Evolutionary conservation across 768 basidiomycete species (phyloP).

Genomic region (Vararia minispora): DNA sequence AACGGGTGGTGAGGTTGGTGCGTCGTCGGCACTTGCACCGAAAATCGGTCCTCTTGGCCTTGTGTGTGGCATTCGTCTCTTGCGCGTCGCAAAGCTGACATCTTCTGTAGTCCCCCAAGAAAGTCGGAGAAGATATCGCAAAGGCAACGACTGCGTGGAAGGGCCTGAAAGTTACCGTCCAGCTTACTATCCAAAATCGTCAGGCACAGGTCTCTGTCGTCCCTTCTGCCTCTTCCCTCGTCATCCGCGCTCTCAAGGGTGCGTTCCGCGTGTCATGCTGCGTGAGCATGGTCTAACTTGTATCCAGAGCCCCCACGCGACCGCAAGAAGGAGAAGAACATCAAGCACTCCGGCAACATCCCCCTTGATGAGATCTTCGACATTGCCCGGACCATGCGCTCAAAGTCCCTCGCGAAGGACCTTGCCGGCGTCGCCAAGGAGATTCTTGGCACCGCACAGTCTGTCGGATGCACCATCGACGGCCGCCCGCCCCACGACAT

Average conservation of each 20-base stretch:
- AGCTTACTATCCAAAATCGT: slow-evolving; percentile 99
- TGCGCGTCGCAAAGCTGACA: slow-evolving; percentile 10
- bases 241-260: slow-evolving; percentile 98
- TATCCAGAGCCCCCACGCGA: slow-evolving; percentile 89
- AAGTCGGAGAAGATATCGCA: slow-evolving; percentile 99
- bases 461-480: slow-evolving; percentile 92
- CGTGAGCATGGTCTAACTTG: background rate
- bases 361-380: slow-evolving; percentile 88
- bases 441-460: slow-evolving; percentile 96
- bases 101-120: slow-evolving; percentile 82
- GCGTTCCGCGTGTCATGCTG: slow-evolving; percentile 15
- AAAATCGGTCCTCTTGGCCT: slow-evolving; percentile 99
- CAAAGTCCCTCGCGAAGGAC: slow-evolving; percentile 89
- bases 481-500: slow-evolving; percentile 88
- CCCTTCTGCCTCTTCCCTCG: slow-evolving; percentile 92
- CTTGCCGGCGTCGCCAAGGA: slow-evolving; percentile 88
- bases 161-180: slow-evolving; percentile 97
- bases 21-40: slow-evolving; percentile 94
- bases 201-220: slow-evolving; percentile 96
- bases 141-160: slow-evolving; percentile 99
- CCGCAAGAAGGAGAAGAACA: slow-evolving; percentile 99
- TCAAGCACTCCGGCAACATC: slow-evolving; percentile 95
- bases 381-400: slow-evolving; percentile 92
- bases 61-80: slow-evolving; percentile 38
- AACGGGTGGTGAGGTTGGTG: slow-evolving; percentile 98